Evolutionary conservation across 306 rosid genomes (phyloP), one percentile per base, ranked within the genome.

Genomic region (Hippophae gyantsensis): DNA sequence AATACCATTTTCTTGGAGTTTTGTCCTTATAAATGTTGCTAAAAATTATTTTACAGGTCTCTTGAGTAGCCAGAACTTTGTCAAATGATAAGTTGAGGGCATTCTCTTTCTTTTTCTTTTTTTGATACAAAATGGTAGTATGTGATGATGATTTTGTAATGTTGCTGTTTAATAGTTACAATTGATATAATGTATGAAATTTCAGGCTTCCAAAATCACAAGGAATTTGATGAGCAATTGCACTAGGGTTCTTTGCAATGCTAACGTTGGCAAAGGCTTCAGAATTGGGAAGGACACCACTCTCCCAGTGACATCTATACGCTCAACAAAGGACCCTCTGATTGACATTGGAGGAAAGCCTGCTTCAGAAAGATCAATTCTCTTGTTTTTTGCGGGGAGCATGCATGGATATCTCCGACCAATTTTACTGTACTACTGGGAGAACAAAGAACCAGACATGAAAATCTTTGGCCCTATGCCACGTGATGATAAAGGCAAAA

Each of bases 321-420:
- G 77, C 58, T 87, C 95, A 0, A 58, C 56, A 56, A 68, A 73
- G 78, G 68, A 79, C 69, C 95, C 95, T 18, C 58, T 62, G 12
- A 70, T 52, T 61, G 73, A 66, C 59, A 48, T 78, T 52, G 83
- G 86, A 58, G 85, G 79, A 8, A 90, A 76, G 45, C 77, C 74
- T 51, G 84, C 96, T 68, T 79, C 81, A 54, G 78, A 83, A 58
- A 87, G 82, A 70, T 55, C 81, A 40, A 68, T 76, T 54, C 70
- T 84, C 25, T 90, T 92, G 74, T 90, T 87, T 70, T 87, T 85
- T 5, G 94, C 97, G 0, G 92, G 96, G 65, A 42, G 82, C 52
- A 57, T 90, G 80, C 97, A 87, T 13, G 87, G 92, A 54, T 85
- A 87, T 75, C 80, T 90, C 48, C 79, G 84, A 43, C 87, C 94